These are phyloP conservation scores for Diplodia corticola DNA, from an alignment of 2,329 filamentous ascomycete genomes.

Conservation along the genomic window DNA sequence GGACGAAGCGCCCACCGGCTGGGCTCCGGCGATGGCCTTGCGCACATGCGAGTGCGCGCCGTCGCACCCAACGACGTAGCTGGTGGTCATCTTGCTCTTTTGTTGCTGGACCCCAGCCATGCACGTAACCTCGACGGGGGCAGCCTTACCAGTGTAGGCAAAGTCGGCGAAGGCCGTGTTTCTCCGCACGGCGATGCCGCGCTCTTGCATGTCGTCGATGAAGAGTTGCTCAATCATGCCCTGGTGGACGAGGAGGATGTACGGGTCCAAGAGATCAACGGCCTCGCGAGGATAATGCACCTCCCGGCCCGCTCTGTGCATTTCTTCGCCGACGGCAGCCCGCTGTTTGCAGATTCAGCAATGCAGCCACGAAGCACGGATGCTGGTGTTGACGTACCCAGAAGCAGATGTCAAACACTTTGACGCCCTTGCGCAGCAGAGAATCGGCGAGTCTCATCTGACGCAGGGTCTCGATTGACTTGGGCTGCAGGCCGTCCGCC, in stretches of 20 bases:
- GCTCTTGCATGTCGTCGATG: constrained; percentile 65
- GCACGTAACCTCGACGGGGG: constrained; percentile 47
- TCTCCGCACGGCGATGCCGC: constrained; percentile 63
- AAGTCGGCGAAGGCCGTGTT: constrained; percentile 62
- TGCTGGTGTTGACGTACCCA: constrained; percentile 51
- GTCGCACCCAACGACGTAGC: constrained; percentile 71
- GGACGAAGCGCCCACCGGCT: constrained; percentile 50
- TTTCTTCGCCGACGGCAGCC: constrained; percentile 39
- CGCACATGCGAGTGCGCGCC: constrained; percentile 71
- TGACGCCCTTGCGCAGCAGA: constrained; percentile 65
- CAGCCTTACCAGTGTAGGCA: constrained; percentile 41
- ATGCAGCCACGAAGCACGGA: not conserved
- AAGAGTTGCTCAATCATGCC: constrained; percentile 74
- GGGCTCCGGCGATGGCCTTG: constrained; percentile 52
- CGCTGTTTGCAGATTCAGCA: constrained; percentile 29
- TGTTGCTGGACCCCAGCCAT: constrained; percentile 40
- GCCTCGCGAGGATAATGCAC: constrained; percentile 60
- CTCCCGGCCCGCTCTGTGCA: constrained; percentile 64
- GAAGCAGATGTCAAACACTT: constrained; percentile 73
- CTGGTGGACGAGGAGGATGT: constrained; percentile 63
- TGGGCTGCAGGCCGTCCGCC: constrained; percentile 74
- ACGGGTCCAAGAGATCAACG: constrained; percentile 55
- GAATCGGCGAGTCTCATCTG: constrained; percentile 72
- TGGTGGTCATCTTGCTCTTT: constrained; percentile 52
- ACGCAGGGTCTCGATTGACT: constrained; percentile 74